Percentiles rank a stretch among this genome's conserved stretches.
Conservation (phyloP, 2,329 filamentous ascomycete species). For the Thermoascus crustaceus region DNA sequence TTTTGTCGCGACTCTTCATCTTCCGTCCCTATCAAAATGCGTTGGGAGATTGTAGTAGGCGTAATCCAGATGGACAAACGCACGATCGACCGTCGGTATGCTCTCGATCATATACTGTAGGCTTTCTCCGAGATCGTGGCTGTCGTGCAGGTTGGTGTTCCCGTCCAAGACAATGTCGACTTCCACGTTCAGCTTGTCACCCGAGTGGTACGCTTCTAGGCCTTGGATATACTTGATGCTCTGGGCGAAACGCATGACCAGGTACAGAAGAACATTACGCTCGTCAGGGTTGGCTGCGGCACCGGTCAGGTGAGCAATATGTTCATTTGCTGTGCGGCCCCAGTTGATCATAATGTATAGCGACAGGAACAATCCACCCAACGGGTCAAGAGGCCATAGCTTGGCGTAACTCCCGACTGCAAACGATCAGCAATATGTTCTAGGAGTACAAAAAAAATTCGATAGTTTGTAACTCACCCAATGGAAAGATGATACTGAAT, state of each 20-base stretch:
- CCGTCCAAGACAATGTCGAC: constrained; percentile 55
- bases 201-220: constrained; percentile 55
- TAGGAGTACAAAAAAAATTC: too few species aligned
- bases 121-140: constrained; percentile 53
- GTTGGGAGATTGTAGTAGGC: constrained; percentile 36
- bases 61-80: constrained; percentile 46
- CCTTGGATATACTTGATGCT: constrained; percentile 63
- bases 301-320: constrained; percentile 54
- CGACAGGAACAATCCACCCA: constrained; percentile 54
- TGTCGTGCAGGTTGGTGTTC: constrained; percentile 45
- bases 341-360: constrained; percentile 55
- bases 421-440: neutral
- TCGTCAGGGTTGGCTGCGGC: constrained; percentile 51
- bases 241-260: constrained; percentile 88
- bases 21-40: constrained; percentile 19
- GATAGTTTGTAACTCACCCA: constrained; percentile 33
- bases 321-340: constrained; percentile 53
- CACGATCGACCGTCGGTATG: constrained; percentile 33
- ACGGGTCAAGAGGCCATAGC: constrained; percentile 52
- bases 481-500: constrained; percentile 79
- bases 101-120: constrained; percentile 56
- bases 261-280: constrained; percentile 78
- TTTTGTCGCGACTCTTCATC: too few species aligned
- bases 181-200: constrained; percentile 55
- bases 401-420: constrained; percentile 29